These are phyloP conservation scores for Amanita pallidorosea DNA, from an alignment of 768 basidiomycete genomes.

Conservation along the genomic window DNA sequence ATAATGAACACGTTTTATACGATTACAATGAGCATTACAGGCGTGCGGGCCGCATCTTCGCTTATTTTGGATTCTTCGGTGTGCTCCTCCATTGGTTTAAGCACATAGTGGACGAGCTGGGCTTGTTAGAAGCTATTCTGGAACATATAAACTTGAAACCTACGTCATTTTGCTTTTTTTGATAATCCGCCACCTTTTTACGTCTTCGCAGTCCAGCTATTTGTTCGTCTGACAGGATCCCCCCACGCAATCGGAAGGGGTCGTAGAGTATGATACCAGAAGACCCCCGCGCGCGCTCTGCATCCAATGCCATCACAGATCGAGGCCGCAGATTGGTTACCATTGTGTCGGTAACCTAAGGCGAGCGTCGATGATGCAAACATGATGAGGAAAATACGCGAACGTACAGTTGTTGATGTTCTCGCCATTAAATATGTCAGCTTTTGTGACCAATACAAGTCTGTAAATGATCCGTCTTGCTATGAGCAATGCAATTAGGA, in stretches of 20 bases:
- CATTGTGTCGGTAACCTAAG: conserved; percentile 36
- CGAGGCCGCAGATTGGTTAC: conserved; percentile 32
- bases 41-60: conserved; percentile 53
- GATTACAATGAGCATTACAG: conserved; percentile 30
- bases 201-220: conserved; percentile 51
- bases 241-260: conserved; percentile 57
- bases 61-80: conserved; percentile 71
- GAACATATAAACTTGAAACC: conserved; percentile 11
- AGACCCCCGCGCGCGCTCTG: conserved; percentile 30
- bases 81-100: conserved; percentile 87
- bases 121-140: conserved; percentile 6
- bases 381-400: too few species aligned
- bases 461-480: neutral
- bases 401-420: neutral
- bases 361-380: neutral
- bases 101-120: conserved; percentile 75
- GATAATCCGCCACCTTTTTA: conserved; percentile 52
- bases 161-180: conserved; percentile 65
- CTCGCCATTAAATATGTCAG: too few species aligned
- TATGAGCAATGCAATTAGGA: too few species aligned
- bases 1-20: neutral
- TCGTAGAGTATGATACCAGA: conserved; percentile 31
- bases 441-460: neutral
- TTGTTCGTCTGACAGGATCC: conserved; percentile 50
- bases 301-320: conserved; percentile 23